Evolutionary conservation across 495 filamentous ascomycete genomes (phyloP).

Genomic region (Podospora pseudocomata): DNA sequence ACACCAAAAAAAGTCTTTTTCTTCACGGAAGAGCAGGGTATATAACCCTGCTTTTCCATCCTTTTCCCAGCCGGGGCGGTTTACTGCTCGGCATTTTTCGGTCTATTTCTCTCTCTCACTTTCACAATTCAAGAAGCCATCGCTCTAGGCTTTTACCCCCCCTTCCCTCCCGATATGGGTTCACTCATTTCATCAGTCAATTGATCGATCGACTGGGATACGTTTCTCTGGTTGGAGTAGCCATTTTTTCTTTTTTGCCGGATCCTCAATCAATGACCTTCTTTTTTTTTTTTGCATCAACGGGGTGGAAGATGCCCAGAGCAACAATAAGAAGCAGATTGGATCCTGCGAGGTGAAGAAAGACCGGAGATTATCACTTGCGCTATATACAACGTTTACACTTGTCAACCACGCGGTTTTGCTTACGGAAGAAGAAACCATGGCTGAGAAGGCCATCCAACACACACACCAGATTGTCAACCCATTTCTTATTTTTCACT

Average conservation of each 20-base stretch:
- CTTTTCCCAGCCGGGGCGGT: not conserved
- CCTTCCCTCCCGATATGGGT: not conserved
- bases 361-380: not conserved
- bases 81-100: not conserved
- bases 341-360: not conserved
- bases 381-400: not conserved
- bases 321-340: not conserved
- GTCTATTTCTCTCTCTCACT: not conserved
- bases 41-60: not conserved
- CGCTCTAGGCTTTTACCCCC: not conserved
- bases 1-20: not conserved
- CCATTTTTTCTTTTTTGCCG: not conserved
- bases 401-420: constrained; percentile 5
- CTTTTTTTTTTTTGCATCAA: not conserved
- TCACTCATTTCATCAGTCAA: not conserved
- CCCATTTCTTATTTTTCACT: not conserved
- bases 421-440: not conserved
- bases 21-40: not conserved
- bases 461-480: not conserved
- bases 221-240: not conserved
- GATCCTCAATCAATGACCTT: not conserved
- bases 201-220: not conserved
- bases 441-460: not conserved
- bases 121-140: not conserved
- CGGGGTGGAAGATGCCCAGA: not conserved